Evolutionary conservation across 2,329 filamentous ascomycete genomes (phyloP).

Genomic region (Thelonectria discophora): DNA sequence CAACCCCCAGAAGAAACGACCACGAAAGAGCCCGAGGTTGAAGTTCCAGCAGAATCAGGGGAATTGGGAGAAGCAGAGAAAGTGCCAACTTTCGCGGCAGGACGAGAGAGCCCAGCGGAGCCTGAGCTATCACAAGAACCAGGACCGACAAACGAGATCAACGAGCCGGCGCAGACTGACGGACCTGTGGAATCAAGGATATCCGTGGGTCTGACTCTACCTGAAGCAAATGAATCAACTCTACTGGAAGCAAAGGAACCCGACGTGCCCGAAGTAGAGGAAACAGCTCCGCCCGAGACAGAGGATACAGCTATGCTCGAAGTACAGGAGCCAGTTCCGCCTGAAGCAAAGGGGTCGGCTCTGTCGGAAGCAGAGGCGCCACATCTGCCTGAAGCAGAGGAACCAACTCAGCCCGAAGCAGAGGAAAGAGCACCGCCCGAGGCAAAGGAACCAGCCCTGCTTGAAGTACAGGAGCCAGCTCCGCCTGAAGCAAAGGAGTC

Average conservation of each 20-base stretch:
- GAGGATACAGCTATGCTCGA: too few relatives aligned
- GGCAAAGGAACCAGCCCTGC: too few relatives aligned
- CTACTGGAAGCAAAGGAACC: neutral
- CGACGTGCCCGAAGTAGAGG: neutral
- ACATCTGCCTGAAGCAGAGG: neutral
- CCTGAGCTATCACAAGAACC: neutral
- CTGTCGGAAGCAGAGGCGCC: neutral
- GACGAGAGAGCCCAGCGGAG: neutral
- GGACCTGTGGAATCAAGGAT: constrained; percentile 7
- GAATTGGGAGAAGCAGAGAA: neutral
- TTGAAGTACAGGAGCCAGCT: too few relatives aligned
- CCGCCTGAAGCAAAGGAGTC: neutral
- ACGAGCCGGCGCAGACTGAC: neutral
- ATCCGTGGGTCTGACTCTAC: too few relatives aligned
- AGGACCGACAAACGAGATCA: constrained; percentile 2
- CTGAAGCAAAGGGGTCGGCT: neutral
- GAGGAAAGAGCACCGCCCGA: too few relatives aligned
- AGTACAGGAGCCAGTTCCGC: too few relatives aligned
- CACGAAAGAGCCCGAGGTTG: neutral
- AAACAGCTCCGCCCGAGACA: neutral
- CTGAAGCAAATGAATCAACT: too few relatives aligned
- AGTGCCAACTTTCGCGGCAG: neutral
- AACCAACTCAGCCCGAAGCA: neutral
- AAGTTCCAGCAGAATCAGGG: neutral
- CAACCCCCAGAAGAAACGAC: neutral